These are phyloP conservation scores for Leucosporidium scottii DNA, from an alignment of 768 basidiomycete species.

Conservation along the genomic window DNA sequence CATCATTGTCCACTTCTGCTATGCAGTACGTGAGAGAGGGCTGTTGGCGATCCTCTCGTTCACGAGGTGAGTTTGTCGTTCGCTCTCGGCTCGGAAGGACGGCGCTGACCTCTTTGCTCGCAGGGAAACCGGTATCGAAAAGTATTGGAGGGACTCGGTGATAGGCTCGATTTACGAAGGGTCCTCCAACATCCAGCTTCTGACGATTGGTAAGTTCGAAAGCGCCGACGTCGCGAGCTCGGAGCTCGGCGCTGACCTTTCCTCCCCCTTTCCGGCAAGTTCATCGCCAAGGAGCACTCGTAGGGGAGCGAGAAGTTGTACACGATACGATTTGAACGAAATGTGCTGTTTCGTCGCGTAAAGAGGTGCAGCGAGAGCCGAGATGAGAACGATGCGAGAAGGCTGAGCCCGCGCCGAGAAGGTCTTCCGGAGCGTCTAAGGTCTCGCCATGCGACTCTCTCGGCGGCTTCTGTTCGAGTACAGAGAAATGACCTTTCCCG, in stretches of 20 bases:
- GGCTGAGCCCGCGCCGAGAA: background rate
- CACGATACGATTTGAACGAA: background rate
- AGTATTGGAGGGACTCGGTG: slow-evolving; percentile 90
- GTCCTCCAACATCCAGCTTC: slow-evolving; percentile 94
- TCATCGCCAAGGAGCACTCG: slow-evolving; percentile 23
- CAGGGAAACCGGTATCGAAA: slow-evolving; percentile 55
- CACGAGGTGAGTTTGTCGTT: slow-evolving; percentile 45
- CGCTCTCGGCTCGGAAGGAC: no score
- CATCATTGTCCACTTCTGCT: no score
- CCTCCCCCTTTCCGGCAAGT: slow-evolving; percentile 9
- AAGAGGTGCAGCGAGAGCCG: background rate
- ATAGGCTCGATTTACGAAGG: slow-evolving; percentile 48
- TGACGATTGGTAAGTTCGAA: slow-evolving; percentile 62
- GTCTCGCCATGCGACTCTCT: no score
- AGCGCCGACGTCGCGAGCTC: no score
- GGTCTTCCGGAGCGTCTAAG: no score
- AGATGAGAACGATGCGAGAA: background rate
- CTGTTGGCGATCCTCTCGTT: no score
- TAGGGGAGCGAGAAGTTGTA: background rate
- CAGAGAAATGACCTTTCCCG: no score
- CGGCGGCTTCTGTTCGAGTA: no score
- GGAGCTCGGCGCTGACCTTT: no score
- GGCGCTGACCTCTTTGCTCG: background rate
- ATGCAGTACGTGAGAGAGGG: no score
- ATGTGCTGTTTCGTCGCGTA: background rate